phyloP scores from a whole-genome alignment of 2,329 filamentous ascomycete genomes.

The Teratosphaeria zuluensis region DNA sequence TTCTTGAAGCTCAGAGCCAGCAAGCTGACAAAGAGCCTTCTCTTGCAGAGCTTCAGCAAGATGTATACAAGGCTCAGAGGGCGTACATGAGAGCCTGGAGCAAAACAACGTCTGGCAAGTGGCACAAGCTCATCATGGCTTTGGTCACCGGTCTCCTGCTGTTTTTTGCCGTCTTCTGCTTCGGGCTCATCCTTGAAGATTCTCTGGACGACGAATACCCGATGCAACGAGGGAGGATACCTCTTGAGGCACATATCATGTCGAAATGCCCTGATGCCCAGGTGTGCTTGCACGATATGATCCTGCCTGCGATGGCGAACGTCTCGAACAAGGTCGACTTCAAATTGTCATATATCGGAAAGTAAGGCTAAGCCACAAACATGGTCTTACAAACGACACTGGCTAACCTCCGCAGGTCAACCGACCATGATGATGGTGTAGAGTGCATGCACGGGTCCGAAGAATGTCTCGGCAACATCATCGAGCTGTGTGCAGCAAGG shows the following conservation, averaged over 20 bases:
- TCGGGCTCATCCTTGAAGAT: conserved; percentile 15
- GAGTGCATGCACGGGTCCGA: conserved; percentile 79
- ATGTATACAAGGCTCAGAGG: conserved; percentile 22
- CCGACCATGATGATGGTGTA: conserved; percentile 69
- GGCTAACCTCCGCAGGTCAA: conserved; percentile 36
- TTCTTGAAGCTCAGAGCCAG: conserved; percentile 7
- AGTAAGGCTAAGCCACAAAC: conserved; percentile 36
- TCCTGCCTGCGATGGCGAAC: conserved; percentile 78
- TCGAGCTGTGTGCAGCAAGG: conserved; percentile 80
- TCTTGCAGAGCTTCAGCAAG: conserved; percentile 20
- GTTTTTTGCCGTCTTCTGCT: conserved; percentile 16
- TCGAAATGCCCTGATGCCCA: conserved; percentile 77
- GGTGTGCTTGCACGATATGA: conserved; percentile 68
- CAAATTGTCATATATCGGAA: conserved; percentile 79
- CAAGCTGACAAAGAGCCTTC: conserved; percentile 11
- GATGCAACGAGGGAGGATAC: conserved; percentile 41
- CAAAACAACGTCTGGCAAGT: conserved; percentile 20
- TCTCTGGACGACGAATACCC: conserved; percentile 17
- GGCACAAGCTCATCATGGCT: conserved; percentile 24
- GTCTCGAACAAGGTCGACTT: conserved; percentile 82
- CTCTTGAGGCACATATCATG: conserved; percentile 92
- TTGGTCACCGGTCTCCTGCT: conserved; percentile 18
- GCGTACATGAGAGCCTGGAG: conserved; percentile 26
- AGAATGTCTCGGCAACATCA: conserved; percentile 89
- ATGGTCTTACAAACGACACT: not conserved